Conservation (phyloP, 805 yeast genomes). For the Teunomyces funiuensis region DNA sequence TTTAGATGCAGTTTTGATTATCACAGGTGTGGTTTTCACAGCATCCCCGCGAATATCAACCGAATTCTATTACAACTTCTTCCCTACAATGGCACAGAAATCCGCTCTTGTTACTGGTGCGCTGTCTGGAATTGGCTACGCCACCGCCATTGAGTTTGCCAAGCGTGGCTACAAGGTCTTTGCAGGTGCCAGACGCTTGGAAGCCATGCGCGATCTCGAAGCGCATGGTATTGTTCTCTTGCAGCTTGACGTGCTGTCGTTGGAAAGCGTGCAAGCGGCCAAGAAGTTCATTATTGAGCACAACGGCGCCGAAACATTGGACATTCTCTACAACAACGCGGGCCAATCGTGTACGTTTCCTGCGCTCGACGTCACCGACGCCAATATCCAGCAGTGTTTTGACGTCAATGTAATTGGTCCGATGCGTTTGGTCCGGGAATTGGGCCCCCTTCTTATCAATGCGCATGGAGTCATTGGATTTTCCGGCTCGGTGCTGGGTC, state of each 20-base stretch:
- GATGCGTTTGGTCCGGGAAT: conserved; percentile 59
- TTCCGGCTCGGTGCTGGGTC: conserved; percentile 72
- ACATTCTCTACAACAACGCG: conserved; percentile 71
- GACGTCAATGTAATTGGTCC: conserved; percentile 73
- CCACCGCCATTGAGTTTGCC: conserved; percentile 50
- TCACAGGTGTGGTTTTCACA: too few species aligned
- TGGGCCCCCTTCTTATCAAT: conserved; percentile 54
- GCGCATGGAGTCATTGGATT: conserved; percentile 70
- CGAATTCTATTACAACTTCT: not conserved
- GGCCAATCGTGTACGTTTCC: conserved; percentile 75
- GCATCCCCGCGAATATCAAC: too few species aligned
- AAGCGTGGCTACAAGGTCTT: conserved; percentile 57
- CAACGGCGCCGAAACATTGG: conserved; percentile 48
- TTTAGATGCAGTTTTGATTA: too few species aligned
- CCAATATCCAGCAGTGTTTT: conserved; percentile 48
- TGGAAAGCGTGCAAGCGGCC: conserved; percentile 46
- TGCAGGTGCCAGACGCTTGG: conserved; percentile 72
- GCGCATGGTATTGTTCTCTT: conserved; percentile 48
- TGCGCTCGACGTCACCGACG: conserved; percentile 64
- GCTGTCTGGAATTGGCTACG: conserved; percentile 56
- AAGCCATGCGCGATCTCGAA: conserved; percentile 53
- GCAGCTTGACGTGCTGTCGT: conserved; percentile 56
- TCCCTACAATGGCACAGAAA: conserved; percentile 23
- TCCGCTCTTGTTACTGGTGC: conserved; percentile 59
- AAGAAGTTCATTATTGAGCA: conserved; percentile 41